Evolutionary conservation across 306 rosid genomes (phyloP).

Genomic region (Pachyrhizus erosus): DNA sequence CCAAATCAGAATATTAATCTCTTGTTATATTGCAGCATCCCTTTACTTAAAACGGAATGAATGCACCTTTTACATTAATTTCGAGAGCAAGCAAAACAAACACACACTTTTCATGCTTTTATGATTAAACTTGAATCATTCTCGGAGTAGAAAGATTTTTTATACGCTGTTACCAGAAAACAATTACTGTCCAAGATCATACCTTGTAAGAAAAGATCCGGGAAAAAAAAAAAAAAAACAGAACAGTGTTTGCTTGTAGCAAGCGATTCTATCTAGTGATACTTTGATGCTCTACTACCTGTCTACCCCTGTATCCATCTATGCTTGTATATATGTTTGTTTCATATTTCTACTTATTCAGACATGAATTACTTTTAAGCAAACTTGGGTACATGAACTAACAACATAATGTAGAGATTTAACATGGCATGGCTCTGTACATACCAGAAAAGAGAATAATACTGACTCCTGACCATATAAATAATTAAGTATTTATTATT

Average conservation of each 20-base stretch:
- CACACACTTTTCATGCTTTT: neutral
- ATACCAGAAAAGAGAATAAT: neutral
- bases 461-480: too few relatives aligned
- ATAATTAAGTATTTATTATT: too few relatives aligned
- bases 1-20: slow-evolving; percentile 27
- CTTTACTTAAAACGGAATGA: neutral
- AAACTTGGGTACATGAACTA: too few relatives aligned
- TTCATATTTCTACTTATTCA: neutral
- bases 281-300: neutral
- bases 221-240: slow-evolving; percentile 10
- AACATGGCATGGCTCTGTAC: neutral
- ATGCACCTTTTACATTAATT: neutral
- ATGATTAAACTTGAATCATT: neutral
- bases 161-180: neutral
- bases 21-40: slow-evolving; percentile 13
- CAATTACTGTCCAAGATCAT: neutral
- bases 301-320: neutral
- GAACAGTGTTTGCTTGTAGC: neutral
- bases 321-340: neutral
- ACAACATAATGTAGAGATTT: too few relatives aligned
- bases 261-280: neutral
- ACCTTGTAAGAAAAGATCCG: neutral
- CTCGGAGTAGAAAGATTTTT: neutral
- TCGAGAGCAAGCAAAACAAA: neutral
- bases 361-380: too few relatives aligned